Conservation (phyloP, 441 rosid species). For the Bocquillonia castaneifolia region DNA sequence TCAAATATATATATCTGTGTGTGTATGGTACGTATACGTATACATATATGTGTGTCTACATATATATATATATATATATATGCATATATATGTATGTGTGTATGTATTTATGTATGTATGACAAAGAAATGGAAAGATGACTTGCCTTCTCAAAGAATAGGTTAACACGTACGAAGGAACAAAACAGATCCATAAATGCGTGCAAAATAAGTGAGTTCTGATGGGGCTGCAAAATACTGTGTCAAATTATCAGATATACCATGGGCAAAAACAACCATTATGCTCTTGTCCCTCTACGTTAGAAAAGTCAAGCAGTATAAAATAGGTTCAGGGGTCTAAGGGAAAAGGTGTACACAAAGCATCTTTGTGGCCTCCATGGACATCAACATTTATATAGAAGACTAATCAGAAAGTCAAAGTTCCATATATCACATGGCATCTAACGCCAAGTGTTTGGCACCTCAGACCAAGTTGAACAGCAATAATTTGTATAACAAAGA, state of each 20-base stretch:
- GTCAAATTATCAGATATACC: constrained; percentile 58
- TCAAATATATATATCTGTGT: constrained; percentile 13
- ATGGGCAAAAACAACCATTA: constrained; percentile 26
- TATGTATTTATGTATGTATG: not conserved
- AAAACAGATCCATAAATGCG: constrained; percentile 97
- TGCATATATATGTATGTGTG: no score
- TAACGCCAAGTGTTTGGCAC: not conserved
- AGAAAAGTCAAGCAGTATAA: constrained; percentile 7
- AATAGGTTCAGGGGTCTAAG: not conserved
- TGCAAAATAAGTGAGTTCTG: constrained; percentile 96
- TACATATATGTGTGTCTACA: no score
- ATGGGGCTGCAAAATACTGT: constrained; percentile 92
- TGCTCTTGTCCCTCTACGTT: constrained; percentile 25
- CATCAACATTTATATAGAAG: not conserved
- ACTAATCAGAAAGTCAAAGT: not conserved
- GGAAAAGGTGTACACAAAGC: not conserved
- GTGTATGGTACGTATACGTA: no score
- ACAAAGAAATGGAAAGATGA: constrained; percentile 14
- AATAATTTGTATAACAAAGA: constrained; percentile 24
- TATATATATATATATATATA: no score
- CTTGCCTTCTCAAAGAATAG: constrained; percentile 95
- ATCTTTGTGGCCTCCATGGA: constrained; percentile 7
- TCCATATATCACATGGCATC: not conserved
- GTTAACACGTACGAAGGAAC: constrained; percentile 90
- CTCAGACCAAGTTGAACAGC: constrained; percentile 12